Conservation (phyloP, 78 protist genomes). For the Creolimax fragrantissima region DNA sequence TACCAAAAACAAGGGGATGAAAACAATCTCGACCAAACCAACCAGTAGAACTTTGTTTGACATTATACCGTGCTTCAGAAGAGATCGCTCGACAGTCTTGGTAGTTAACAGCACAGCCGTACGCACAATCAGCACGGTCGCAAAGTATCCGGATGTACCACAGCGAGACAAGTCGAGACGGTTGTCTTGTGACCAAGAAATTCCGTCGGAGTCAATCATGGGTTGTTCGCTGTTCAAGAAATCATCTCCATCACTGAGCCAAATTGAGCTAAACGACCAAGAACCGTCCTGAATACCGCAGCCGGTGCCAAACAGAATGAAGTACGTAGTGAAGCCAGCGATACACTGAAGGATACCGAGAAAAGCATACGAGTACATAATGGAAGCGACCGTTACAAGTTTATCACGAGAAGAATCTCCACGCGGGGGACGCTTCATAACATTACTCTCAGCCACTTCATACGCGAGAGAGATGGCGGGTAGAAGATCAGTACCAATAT, state of each 20-base stretch:
- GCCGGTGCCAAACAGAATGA: not conserved
- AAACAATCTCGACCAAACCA: not conserved
- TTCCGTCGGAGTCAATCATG: not conserved
- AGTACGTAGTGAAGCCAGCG: conserved; percentile 16
- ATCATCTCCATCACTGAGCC: not conserved
- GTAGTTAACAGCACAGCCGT: not conserved
- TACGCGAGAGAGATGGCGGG: conserved; percentile 90
- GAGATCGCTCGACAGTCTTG: conserved; percentile 19
- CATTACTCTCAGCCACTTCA: conserved; percentile 74
- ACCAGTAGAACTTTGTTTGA: not conserved
- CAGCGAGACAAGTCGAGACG: not conserved
- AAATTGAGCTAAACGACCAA: not conserved
- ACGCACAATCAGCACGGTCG: conserved; percentile 9
- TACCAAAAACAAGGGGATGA: not conserved
- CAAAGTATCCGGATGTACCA: not conserved
- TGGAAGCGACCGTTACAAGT: conserved; percentile 13
- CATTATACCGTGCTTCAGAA: conserved; percentile 10
- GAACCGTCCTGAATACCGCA: not conserved
- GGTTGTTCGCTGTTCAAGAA: not conserved
- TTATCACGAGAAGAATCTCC: conserved; percentile 37
- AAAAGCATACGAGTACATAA: not conserved
- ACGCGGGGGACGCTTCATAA: conserved; percentile 88
- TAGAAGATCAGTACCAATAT: conserved; percentile 83
- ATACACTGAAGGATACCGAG: conserved; percentile 1
- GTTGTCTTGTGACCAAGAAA: not conserved